These are phyloP conservation scores for Fusarium azukiicola DNA, from an alignment of 2,329 filamentous ascomycete species.

Conservation along the genomic window DNA sequence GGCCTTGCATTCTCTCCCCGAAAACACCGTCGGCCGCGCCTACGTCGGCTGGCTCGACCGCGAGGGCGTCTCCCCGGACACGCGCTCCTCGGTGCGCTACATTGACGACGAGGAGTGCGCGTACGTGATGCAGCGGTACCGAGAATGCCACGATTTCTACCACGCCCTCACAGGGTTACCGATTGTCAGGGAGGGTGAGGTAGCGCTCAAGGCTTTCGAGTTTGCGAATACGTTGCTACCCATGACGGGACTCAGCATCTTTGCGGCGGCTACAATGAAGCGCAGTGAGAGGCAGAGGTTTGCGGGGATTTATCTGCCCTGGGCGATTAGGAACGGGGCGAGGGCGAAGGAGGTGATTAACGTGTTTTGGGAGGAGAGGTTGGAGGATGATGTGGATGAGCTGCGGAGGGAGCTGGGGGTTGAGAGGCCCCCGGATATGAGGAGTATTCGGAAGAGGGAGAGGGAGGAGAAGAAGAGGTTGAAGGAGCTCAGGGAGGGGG, in stretches of 20 bases:
- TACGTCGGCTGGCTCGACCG: slow-evolving; percentile 97
- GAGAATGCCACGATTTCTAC: slow-evolving; percentile 99
- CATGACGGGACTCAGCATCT: slow-evolving; percentile 94
- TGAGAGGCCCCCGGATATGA: slow-evolving; percentile 92
- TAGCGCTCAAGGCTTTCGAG: slow-evolving; percentile 99
- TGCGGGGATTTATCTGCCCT: slow-evolving; percentile 89
- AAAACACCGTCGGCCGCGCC: slow-evolving; percentile 87
- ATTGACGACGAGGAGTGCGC: slow-evolving; percentile 98
- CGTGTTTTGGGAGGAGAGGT: slow-evolving; percentile 98
- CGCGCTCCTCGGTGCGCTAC: slow-evolving; percentile 89
- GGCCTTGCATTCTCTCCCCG: slow-evolving; percentile 85
- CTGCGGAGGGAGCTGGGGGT: slow-evolving; percentile 89
- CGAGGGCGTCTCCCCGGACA: slow-evolving; percentile 96
- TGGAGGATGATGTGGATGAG: slow-evolving; percentile 90
- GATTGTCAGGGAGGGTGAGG: slow-evolving; percentile 95
- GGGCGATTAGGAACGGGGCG: slow-evolving; percentile 93
- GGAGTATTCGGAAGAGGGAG: slow-evolving; percentile 86
- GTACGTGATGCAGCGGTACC: slow-evolving; percentile 99
- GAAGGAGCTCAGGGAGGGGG: slow-evolving; percentile 66
- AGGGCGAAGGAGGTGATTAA: slow-evolving; percentile 91
- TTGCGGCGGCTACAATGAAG: slow-evolving; percentile 93
- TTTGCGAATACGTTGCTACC: slow-evolving; percentile 96
- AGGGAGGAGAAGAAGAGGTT: slow-evolving; percentile 84
- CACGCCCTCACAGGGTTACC: slow-evolving; percentile 96
- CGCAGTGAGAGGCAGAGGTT: slow-evolving; percentile 89